phyloP scores from a whole-genome alignment of 2,329 filamentous ascomycete genomes.

The Neurospora sp. region DNA sequence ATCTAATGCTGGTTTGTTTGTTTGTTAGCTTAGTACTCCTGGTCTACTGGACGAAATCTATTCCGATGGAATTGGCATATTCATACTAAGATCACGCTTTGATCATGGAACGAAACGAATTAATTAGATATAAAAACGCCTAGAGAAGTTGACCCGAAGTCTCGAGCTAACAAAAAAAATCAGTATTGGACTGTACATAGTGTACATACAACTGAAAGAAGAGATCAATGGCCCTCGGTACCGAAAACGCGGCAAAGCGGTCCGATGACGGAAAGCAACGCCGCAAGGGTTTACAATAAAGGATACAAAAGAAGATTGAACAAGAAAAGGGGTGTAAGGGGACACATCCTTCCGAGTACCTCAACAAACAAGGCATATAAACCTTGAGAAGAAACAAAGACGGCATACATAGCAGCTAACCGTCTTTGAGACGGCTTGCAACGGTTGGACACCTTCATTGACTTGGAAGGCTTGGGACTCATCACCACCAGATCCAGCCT shows the following conservation, averaged over 20 bases:
- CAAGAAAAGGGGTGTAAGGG: not conserved
- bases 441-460: not conserved
- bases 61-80: no score
- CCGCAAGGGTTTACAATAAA: not conserved
- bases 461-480: not conserved
- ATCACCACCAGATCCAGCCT: not conserved
- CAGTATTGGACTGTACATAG: not conserved
- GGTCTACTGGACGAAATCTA: no score
- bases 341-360: not conserved
- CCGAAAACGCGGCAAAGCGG: not conserved
- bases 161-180: not conserved
- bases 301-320: not conserved
- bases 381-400: not conserved
- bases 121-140: no score
- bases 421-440: not conserved
- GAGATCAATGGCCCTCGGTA: not conserved
- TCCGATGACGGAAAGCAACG: not conserved
- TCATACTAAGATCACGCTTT: no score
- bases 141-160: not conserved
- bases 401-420: not conserved
- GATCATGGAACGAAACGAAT: no score
- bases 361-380: not conserved
- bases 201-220: not conserved
- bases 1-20: no score
- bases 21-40: no score